Conservation (phyloP, 768 basidiomycete genomes). For the Holtermannia corniformis region DNA sequence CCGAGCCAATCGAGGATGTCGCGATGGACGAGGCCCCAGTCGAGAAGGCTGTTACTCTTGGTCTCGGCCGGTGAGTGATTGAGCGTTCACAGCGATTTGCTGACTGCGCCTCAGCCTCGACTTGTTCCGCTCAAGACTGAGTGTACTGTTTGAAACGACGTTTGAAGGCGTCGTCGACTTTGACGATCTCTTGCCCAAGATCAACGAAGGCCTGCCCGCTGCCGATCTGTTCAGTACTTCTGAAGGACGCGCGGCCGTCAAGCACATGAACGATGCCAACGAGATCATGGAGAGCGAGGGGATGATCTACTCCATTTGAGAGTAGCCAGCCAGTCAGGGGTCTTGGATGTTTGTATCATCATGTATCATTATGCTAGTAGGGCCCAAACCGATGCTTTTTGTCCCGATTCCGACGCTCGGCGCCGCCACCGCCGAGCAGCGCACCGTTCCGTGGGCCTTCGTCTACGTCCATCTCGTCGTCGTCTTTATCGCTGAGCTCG, state of each 20-base stretch:
- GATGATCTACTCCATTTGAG: slow-evolving; percentile 52
- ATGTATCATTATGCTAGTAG: neutral
- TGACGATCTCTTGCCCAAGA: slow-evolving; percentile 55
- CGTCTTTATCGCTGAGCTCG: slow-evolving; percentile 11
- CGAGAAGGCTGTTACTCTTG: no score
- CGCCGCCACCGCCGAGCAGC: neutral
- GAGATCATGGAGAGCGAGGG: slow-evolving; percentile 84
- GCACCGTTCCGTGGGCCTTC: neutral
- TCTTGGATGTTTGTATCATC: neutral
- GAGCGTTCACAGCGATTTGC: no score
- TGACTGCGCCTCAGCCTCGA: slow-evolving; percentile 49
- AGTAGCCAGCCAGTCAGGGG: no score
- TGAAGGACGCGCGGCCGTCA: slow-evolving; percentile 66
- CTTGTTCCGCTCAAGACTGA: slow-evolving; percentile 70
- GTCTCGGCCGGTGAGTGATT: no score
- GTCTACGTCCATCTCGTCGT: slow-evolving; percentile 15
- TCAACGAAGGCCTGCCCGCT: slow-evolving; percentile 67
- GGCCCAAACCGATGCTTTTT: neutral
- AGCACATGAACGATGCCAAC: slow-evolving; percentile 62
- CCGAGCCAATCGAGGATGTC: no score
- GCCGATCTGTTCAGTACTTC: slow-evolving; percentile 64
- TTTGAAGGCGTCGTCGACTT: slow-evolving; percentile 68
- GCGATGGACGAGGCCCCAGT: no score
- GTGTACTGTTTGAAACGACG: slow-evolving; percentile 57
- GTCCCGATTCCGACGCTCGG: neutral